Evolutionary conservation across 2,329 filamentous ascomycete genomes (phyloP).

Genomic region (Hypoxylon rubiginosum): DNA sequence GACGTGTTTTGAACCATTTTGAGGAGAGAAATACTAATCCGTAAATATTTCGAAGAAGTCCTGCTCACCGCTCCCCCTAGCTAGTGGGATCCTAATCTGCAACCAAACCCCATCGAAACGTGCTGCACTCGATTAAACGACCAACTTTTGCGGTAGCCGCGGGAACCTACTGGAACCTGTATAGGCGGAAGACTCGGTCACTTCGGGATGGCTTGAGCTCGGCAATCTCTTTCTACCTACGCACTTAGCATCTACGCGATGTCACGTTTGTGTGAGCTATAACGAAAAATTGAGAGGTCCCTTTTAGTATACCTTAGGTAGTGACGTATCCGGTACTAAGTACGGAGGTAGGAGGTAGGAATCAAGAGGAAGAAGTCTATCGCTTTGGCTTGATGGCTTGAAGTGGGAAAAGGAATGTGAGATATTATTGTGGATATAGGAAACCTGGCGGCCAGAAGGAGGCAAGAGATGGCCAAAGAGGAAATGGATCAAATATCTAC

Average conservation of each 20-base stretch:
- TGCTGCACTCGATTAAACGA: constrained; percentile 13
- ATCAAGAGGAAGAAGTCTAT: not conserved
- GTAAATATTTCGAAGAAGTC: not conserved
- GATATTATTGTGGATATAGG: not conserved
- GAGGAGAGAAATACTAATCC: not conserved
- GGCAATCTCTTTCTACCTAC: not conserved
- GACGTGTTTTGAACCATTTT: not conserved
- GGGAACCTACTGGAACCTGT: not conserved
- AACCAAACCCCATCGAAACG: constrained; percentile 3
- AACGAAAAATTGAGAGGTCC: not conserved
- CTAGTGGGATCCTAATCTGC: constrained; percentile 11
- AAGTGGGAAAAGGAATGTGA: constrained; percentile 1
- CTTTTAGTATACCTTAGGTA: too few species aligned
- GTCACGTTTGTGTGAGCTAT: not conserved
- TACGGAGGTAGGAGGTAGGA: not conserved
- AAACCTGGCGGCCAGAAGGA: not conserved
- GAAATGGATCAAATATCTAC: constrained; percentile 3
- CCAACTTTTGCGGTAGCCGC: constrained; percentile 15
- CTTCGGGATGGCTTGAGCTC: not conserved
- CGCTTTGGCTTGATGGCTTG: too few species aligned
- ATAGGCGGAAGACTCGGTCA: not conserved
- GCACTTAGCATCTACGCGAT: not conserved
- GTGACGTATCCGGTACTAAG: too few species aligned
- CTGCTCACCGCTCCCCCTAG: constrained; percentile 15
- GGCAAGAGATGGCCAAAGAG: not conserved